phyloP scores from a whole-genome alignment of 1,284 basidiomycete genomes.

The Sanghuangporus baumii region DNA sequence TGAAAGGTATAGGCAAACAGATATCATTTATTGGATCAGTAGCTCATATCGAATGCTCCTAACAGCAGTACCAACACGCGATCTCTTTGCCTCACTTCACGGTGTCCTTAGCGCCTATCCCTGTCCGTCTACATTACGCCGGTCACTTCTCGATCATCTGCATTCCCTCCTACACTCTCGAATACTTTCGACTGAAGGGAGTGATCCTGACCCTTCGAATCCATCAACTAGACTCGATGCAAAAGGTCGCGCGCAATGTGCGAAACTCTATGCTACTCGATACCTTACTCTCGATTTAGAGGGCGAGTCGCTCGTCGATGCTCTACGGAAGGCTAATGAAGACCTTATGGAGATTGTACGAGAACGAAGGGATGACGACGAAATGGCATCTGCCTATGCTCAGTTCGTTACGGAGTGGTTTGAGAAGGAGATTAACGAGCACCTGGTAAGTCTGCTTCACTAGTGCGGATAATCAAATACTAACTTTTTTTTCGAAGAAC shows the following conservation, averaged over 20 bases:
- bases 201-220: background rate
- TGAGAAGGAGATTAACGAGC: slow-evolving; percentile 39
- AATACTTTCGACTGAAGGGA: slow-evolving; percentile 29
- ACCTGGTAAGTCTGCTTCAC: slow-evolving; percentile 45
- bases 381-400: slow-evolving; percentile 37
- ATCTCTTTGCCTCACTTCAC: slow-evolving; percentile 55
- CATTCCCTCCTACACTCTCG: slow-evolving; percentile 40
- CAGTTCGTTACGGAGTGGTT: slow-evolving; percentile 56
- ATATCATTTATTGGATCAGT: background rate
- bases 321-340: slow-evolving; percentile 53
- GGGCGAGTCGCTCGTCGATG: slow-evolving; percentile 49
- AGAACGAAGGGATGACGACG: background rate
- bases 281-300: slow-evolving; percentile 34
- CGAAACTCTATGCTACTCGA: slow-evolving; percentile 48
- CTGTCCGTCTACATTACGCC: slow-evolving; percentile 40
- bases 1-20: slow-evolving; percentile 44
- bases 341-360: slow-evolving; percentile 36
- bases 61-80: slow-evolving; percentile 51
- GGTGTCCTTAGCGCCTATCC: slow-evolving; percentile 50
- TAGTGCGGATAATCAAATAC: background rate
- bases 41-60: slow-evolving; percentile 1
- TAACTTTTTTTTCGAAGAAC: slow-evolving; percentile 29
- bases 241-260: slow-evolving; percentile 30
- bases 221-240: background rate
- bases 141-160: slow-evolving; percentile 48